Evolutionary conservation across 495 filamentous ascomycete species (phyloP).

Genomic region (Rusavskia elegans): DNA sequence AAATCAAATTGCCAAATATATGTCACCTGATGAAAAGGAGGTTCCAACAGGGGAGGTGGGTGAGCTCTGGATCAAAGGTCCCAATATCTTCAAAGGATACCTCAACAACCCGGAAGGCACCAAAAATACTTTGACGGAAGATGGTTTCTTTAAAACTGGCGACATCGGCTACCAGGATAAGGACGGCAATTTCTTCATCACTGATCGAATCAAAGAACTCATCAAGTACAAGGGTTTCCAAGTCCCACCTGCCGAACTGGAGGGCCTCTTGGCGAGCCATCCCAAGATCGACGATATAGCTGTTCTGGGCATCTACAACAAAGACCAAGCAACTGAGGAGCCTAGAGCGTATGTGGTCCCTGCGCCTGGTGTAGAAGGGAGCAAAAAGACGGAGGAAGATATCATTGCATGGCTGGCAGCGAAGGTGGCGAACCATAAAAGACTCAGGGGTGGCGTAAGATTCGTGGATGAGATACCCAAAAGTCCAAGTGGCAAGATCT

Average conservation of each 20-base stretch:
- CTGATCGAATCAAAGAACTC: slow-evolving; percentile 78
- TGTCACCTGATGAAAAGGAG: slow-evolving; percentile 44
- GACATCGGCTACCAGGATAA: slow-evolving; percentile 47
- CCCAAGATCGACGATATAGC: slow-evolving; percentile 65
- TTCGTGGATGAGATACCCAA: slow-evolving; percentile 79
- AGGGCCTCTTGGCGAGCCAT: slow-evolving; percentile 59
- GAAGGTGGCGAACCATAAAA: slow-evolving; percentile 57
- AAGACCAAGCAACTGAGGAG: slow-evolving; percentile 58
- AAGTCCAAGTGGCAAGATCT: slow-evolving; percentile 74
- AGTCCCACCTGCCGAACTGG: slow-evolving; percentile 75
- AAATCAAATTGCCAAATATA: slow-evolving; percentile 73
- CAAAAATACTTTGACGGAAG: slow-evolving; percentile 36
- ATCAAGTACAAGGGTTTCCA: slow-evolving; percentile 85
- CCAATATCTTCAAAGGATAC: slow-evolving; percentile 59
- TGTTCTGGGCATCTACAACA: slow-evolving; percentile 65
- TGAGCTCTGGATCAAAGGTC: slow-evolving; percentile 46
- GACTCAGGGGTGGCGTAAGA: slow-evolving; percentile 62
- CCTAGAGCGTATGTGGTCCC: slow-evolving; percentile 73
- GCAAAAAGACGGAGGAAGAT: slow-evolving; percentile 39
- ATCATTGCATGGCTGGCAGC: slow-evolving; percentile 46
- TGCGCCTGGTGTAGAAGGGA: slow-evolving; percentile 33
- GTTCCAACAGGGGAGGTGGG: slow-evolving; percentile 42
- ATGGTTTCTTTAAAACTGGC: slow-evolving; percentile 50
- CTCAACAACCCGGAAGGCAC: slow-evolving; percentile 57
- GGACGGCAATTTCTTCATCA: slow-evolving; percentile 52